Percentiles rank a stretch among this genome's conserved stretches.
These are phyloP conservation scores for Filosporella fistucella DNA, from an alignment of 495 filamentous ascomycete species.

Conservation along the genomic window DNA sequence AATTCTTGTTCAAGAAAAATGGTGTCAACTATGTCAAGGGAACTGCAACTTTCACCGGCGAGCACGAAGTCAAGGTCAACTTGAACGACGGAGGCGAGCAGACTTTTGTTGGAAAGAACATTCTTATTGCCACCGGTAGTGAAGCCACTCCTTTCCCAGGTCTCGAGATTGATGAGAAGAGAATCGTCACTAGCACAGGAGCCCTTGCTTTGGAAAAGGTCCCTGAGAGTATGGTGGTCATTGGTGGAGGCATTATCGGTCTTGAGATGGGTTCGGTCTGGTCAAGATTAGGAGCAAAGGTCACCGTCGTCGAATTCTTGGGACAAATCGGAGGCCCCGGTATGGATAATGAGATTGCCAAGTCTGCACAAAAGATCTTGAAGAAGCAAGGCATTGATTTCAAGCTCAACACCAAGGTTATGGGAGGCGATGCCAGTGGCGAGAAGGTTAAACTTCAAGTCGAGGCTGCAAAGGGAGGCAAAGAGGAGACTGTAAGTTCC, in stretches of 20 bases:
- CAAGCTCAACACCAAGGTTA: constrained; percentile 94
- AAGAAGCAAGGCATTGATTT: constrained; percentile 98
- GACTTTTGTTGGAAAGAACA: constrained; percentile 85
- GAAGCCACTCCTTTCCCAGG: constrained; percentile 96
- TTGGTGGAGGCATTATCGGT: constrained; percentile 97
- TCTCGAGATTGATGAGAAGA: constrained; percentile 93
- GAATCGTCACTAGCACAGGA: constrained; percentile 92
- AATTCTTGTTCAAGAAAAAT: constrained; percentile 99
- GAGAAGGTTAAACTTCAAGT: constrained; percentile 73
- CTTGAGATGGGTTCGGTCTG: constrained; percentile 99
- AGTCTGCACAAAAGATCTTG: constrained; percentile 87
- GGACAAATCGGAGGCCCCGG: constrained; percentile 95
- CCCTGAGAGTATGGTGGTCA: constrained; percentile 96
- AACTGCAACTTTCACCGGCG: constrained; percentile 77
- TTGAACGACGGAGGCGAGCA: constrained; percentile 85
- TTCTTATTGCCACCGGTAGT: constrained; percentile 91
- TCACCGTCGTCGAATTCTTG: constrained; percentile 96
- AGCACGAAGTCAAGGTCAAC: constrained; percentile 88
- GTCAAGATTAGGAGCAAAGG: constrained; percentile 87
- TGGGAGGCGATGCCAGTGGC: constrained; percentile 73
- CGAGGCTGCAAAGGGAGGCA: constrained; percentile 94
- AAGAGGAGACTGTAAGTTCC: constrained; percentile 73
- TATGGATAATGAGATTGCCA: constrained; percentile 94
- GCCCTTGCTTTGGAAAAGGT: constrained; percentile 85
- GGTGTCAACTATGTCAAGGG: constrained; percentile 95